These are phyloP conservation scores for Asparagopsis taxiformis DNA, from an alignment of 31 red algal species.

Conservation along the genomic window DNA sequence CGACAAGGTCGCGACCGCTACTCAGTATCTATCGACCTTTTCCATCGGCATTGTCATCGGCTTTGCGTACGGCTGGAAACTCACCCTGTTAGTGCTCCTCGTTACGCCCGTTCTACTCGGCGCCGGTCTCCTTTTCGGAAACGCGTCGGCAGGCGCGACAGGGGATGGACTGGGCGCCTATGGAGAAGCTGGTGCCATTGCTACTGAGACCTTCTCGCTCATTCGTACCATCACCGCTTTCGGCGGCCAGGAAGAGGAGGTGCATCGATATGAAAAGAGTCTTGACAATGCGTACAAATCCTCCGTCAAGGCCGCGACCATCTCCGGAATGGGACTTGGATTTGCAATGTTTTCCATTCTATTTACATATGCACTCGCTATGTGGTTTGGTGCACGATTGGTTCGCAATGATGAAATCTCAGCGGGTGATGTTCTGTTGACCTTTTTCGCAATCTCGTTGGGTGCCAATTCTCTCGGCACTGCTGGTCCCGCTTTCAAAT, in stretches of 20 bases:
- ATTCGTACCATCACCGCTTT: constrained; percentile 92
- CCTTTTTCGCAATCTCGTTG: constrained; percentile 81
- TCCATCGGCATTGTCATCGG: constrained; percentile 70
- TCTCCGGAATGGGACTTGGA: constrained; percentile 61
- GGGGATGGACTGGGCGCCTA: constrained; percentile 77
- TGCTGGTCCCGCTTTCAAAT: constrained; percentile 70
- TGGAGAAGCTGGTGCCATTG: constrained; percentile 81
- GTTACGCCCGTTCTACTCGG: constrained; percentile 76
- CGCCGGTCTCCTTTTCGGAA: constrained; percentile 56
- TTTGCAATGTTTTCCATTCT: constrained; percentile 84
- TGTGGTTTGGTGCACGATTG: constrained; percentile 78
- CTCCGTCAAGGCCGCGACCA: constrained; percentile 37
- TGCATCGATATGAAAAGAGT: constrained; percentile 64
- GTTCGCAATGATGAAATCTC: constrained; percentile 54
- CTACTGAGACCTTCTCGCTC: constrained; percentile 76
- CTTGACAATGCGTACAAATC: constrained; percentile 51
- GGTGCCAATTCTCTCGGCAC: constrained; percentile 84
- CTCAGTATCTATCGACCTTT: constrained; percentile 73
- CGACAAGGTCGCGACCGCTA: constrained; percentile 66
- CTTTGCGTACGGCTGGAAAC: constrained; percentile 77
- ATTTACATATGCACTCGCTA: constrained; percentile 80
- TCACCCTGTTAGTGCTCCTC: constrained; percentile 80
- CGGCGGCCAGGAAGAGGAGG: constrained; percentile 77
- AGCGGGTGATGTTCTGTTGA: constrained; percentile 74
- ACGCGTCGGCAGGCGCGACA: constrained; percentile 56